Evolutionary conservation across 169 alveolate genomes (phyloP).

Genomic region (Cryptosporidium baileyi): DNA sequence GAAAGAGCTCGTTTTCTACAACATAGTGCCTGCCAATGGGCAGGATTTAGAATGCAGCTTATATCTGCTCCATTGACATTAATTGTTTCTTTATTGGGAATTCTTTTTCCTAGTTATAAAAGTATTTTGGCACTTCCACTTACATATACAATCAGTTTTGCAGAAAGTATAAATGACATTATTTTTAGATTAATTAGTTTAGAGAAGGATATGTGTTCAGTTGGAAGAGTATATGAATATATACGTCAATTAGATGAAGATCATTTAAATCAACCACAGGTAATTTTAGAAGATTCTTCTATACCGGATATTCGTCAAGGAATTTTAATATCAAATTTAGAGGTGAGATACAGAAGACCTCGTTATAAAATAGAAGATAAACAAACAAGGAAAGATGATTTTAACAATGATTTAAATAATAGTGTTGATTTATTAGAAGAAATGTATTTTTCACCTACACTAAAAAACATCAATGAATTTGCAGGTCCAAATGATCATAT

Average conservation of each 20-base stretch:
- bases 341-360: conserved; percentile 64
- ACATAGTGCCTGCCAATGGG: conserved; percentile 71
- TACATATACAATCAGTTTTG: conserved; percentile 45
- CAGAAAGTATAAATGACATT: conserved; percentile 49
- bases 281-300: conserved; percentile 10
- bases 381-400: neutral
- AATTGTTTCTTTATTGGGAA: conserved; percentile 25
- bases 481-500: conserved; percentile 75
- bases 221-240: conserved; percentile 44
- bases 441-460: conserved; percentile 67
- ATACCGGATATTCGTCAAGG: conserved; percentile 58
- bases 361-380: neutral
- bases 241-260: conserved; percentile 12
- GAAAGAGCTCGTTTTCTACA: conserved; percentile 59
- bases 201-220: conserved; percentile 76
- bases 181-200: conserved; percentile 47
- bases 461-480: conserved; percentile 71
- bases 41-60: conserved; percentile 73
- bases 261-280: conserved; percentile 14
- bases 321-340: conserved; percentile 30
- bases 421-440: neutral
- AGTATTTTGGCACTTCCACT: conserved; percentile 7
- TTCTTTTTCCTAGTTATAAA: conserved; percentile 7
- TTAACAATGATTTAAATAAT: neutral
- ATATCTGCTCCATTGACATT: conserved; percentile 72